Evolutionary conservation across 805 yeast species (phyloP).

Genomic region (Kuraishia hungarica): DNA sequence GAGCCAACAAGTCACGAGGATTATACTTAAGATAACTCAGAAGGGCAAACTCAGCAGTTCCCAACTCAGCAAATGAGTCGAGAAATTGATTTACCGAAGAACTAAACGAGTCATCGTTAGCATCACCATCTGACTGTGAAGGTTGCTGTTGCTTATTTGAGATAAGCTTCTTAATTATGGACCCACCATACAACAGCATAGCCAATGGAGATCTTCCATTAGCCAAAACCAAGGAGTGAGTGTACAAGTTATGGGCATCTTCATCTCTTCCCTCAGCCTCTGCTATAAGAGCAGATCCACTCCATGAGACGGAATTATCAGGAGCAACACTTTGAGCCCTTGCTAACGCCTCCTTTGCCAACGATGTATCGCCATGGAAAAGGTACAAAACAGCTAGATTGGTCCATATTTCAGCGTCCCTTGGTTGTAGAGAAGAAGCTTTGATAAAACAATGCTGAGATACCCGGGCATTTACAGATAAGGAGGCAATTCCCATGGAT

Average conservation of each 20-base stretch:
- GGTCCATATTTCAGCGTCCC: constrained; percentile 67
- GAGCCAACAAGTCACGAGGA: constrained; percentile 51
- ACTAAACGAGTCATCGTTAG: too few species aligned
- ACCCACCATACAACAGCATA: constrained; percentile 62
- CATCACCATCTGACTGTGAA: too few species aligned
- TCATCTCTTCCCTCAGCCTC: constrained; percentile 39
- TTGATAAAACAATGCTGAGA: constrained; percentile 92
- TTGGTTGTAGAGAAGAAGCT: constrained; percentile 62
- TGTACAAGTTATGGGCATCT: constrained; percentile 50
- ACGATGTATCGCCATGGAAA: constrained; percentile 53
- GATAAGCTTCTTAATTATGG: constrained; percentile 38
- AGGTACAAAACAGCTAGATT: constrained; percentile 75
- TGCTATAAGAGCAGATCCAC: constrained; percentile 68
- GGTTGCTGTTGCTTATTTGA: not conserved
- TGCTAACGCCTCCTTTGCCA: constrained; percentile 65
- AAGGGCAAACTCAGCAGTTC: constrained; percentile 58
- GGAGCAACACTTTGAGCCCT: constrained; percentile 82
- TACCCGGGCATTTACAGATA: constrained; percentile 54
- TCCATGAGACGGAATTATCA: constrained; percentile 67
- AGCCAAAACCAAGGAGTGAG: constrained; percentile 74
- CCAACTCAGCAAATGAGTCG: not conserved
- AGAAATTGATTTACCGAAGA: not conserved
- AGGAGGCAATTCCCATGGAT: constrained; percentile 70
- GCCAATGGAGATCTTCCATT: constrained; percentile 66
- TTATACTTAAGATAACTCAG: constrained; percentile 51